A percentile compares a stretch with the other conserved stretches of the same genome.
These are phyloP conservation scores for Tetragonia tetragonoides DNA, from an alignment of 148 eudicot species.

Conservation along the genomic window DNA sequence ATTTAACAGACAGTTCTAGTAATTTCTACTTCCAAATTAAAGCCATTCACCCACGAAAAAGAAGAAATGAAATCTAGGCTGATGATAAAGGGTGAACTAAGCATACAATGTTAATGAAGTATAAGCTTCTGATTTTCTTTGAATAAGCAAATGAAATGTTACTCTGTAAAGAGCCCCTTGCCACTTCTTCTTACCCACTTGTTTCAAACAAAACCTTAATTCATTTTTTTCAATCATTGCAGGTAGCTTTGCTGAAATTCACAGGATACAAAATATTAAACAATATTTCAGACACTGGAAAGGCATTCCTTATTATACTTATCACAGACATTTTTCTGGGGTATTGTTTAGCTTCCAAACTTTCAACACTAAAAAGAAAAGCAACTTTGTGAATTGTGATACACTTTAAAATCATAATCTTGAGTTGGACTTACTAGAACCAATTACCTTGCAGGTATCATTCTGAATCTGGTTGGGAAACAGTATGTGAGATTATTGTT, in stretches of 20 bases:
- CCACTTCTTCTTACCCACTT: background rate
- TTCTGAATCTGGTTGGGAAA: slow-evolving; percentile 98
- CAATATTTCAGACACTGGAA: slow-evolving; percentile 90
- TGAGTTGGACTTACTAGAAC: background rate
- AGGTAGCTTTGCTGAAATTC: slow-evolving; percentile 97
- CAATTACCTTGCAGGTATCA: slow-evolving; percentile 61
- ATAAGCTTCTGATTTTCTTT: background rate
- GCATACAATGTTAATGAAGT: background rate
- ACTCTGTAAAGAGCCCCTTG: background rate
- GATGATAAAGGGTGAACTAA: background rate
- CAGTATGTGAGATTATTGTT: slow-evolving; percentile 65
- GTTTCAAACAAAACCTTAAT: slow-evolving; percentile 11
- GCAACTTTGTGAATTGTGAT: background rate
- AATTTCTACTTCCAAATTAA: background rate
- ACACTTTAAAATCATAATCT: background rate
- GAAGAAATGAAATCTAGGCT: background rate
- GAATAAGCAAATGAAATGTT: background rate
- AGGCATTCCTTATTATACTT: slow-evolving; percentile 86
- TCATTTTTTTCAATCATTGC: slow-evolving; percentile 33
- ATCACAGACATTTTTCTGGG: slow-evolving; percentile 89
- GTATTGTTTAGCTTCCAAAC: slow-evolving; percentile 37
- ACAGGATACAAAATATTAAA: slow-evolving; percentile 88
- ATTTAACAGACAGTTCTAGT: background rate
- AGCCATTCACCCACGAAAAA: background rate
- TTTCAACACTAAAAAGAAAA: background rate